These are phyloP conservation scores for Oidium heveae DNA, from an alignment of 2,329 filamentous ascomycete genomes.

Conservation along the genomic window DNA sequence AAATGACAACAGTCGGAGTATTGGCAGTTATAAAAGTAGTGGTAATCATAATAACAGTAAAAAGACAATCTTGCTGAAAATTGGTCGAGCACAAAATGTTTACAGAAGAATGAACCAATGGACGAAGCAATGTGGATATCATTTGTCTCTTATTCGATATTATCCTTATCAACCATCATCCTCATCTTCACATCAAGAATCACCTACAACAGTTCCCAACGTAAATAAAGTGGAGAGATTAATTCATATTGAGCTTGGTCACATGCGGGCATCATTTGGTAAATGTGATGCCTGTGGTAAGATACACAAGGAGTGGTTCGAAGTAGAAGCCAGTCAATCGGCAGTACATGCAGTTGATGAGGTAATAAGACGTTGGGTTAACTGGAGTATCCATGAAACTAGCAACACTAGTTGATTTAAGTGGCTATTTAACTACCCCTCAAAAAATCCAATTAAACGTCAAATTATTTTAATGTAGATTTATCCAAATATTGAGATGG, in stretches of 20 bases:
- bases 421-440: no score
- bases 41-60: constrained; percentile 19
- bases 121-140: constrained; percentile 77
- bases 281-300: constrained; percentile 57
- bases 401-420: no score
- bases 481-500: no score
- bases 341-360: constrained; percentile 45
- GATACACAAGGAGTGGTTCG: constrained; percentile 88
- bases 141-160: constrained; percentile 66
- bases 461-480: no score
- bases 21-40: constrained; percentile 28
- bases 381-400: constrained; percentile 26
- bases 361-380: constrained; percentile 61
- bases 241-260: constrained; percentile 67
- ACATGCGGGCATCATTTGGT: constrained; percentile 27
- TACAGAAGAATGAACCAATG: constrained; percentile 80
- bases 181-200: constrained; percentile 4
- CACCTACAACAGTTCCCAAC: constrained; percentile 47
- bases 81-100: constrained; percentile 52
- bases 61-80: constrained; percentile 38
- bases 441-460: no score
- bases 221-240: constrained; percentile 72
- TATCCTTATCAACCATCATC: constrained; percentile 45
- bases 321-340: constrained; percentile 49
- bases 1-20: constrained; percentile 13